Conservation (phyloP, 345 rosid genomes). For the Bruguiera sexangula region DNA sequence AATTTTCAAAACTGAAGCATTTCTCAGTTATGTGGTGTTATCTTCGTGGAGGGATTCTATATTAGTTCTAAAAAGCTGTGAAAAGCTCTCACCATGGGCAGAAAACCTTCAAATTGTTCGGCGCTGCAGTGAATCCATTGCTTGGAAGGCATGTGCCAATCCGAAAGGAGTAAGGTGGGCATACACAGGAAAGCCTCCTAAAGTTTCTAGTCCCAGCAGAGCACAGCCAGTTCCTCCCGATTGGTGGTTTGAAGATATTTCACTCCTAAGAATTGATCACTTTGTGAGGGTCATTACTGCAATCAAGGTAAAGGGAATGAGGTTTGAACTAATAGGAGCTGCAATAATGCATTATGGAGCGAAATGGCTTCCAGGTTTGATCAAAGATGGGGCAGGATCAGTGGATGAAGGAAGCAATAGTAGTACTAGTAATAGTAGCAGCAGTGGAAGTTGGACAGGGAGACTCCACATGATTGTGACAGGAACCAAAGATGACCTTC, state of each 20-base stretch:
- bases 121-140: constrained; percentile 94
- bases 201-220: constrained; percentile 75
- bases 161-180: constrained; percentile 97
- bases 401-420: constrained; percentile 62
- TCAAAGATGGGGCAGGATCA: constrained; percentile 45
- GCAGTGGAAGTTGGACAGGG: constrained; percentile 74
- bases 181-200: constrained; percentile 68
- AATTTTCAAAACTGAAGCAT: constrained; percentile 96
- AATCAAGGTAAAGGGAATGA: constrained; percentile 95
- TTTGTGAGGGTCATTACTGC: constrained; percentile 92
- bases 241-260: constrained; percentile 99
- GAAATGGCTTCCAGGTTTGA: constrained; percentile 85
- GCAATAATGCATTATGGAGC: constrained; percentile 76
- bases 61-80: constrained; percentile 78
- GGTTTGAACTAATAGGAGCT: constrained; percentile 83
- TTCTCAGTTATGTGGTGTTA: constrained; percentile 89
- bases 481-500: constrained; percentile 50
- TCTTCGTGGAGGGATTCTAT: constrained; percentile 99
- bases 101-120: constrained; percentile 95
- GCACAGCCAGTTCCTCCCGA: constrained; percentile 82
- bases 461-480: constrained; percentile 81
- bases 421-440: constrained; percentile 47
- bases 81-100: constrained; percentile 93
- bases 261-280: constrained; percentile 85
- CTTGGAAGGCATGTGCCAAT: constrained; percentile 98